Evolutionary conservation across 352 stramenopile species (phyloP), one percentile per base, ranked within the genome.

Genomic region (Phytopythium litorale): DNA sequence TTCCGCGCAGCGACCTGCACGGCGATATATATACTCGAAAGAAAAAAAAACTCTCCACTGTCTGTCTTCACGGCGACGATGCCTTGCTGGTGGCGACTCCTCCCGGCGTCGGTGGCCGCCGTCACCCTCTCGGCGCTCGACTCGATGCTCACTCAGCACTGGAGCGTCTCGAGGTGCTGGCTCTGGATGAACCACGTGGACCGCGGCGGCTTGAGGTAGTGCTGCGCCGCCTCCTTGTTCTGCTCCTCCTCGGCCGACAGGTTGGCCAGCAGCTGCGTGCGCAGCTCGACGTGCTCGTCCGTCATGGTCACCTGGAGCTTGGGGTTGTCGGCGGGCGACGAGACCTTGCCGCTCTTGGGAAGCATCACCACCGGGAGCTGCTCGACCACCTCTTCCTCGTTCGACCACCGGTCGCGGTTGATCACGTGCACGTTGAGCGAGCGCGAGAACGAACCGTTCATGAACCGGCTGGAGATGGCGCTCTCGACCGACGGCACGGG

Each of bases 161-260:
- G 68, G 32, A 87, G 70, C 32, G 57, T 70, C 35, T 92, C 84
- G 48, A 93, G 88, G 73, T 85, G 63, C 37, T 85, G 81, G 78
- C 89, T 93, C 60, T 93, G 84, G 63, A 93, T 91, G 75, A 78
- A 79, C 84, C 84, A 93, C 32, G 84, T 93, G 6, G 84, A 90
- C 35, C 81, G 80, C 28, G 84, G 84, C 45, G 84, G 84, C 51
- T 81, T 91, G 15, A 93, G 74, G 49, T 89, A 78, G 50, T 83
- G 76, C 33, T 66, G 66, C 12, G 59, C 64, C 7, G 65, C 56
- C 16, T 40, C 49, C 33, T 48, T 52, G 52, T 60, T 30, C 38
- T 71, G 62, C 43, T 75, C 72, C 25, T 77, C 61, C 52, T 79
- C 71, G n/a, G 53, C 23, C 18, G 64, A 62, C 52, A 92, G 53